Conservation (phyloP, 176 grass and related monocot genomes). For the Musa troglodytarum region DNA sequence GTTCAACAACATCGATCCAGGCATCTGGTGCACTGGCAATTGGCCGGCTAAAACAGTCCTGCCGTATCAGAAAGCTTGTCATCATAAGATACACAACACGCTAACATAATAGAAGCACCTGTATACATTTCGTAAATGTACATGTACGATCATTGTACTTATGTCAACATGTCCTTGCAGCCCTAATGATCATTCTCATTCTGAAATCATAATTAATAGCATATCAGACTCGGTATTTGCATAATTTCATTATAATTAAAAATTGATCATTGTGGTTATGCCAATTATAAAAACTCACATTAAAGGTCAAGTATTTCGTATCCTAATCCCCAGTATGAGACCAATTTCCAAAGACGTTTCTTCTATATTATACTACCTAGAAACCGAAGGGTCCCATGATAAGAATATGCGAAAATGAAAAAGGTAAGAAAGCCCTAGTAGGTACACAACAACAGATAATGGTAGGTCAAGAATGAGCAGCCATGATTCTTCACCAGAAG, state of each 20-base stretch:
- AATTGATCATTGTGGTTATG: too few relatives aligned
- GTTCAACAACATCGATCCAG: slow-evolving; percentile 80
- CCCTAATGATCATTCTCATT: background rate
- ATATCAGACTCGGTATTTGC: background rate
- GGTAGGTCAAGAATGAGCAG: background rate
- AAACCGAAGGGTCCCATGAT: background rate
- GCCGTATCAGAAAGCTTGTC: background rate
- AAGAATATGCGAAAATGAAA: background rate
- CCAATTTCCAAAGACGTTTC: background rate
- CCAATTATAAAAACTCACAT: too few relatives aligned
- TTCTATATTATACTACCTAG: background rate
- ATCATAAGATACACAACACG: background rate
- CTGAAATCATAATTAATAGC: background rate
- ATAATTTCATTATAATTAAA: background rate
- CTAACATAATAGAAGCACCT: background rate
- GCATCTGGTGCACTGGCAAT: slow-evolving; percentile 78
- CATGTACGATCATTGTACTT: too few relatives aligned
- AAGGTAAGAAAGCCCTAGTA: background rate
- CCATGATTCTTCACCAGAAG: too few relatives aligned
- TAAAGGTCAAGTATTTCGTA: too few relatives aligned
- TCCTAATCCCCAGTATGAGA: background rate
- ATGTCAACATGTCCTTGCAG: background rate
- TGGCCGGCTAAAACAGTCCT: slow-evolving; percentile 77
- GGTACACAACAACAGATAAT: background rate
- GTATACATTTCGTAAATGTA: too few relatives aligned